Evolutionary conservation across 768 basidiomycete species (phyloP), one percentile per base, ranked within the genome.

Genomic region (Termitomyces titanicus): DNA sequence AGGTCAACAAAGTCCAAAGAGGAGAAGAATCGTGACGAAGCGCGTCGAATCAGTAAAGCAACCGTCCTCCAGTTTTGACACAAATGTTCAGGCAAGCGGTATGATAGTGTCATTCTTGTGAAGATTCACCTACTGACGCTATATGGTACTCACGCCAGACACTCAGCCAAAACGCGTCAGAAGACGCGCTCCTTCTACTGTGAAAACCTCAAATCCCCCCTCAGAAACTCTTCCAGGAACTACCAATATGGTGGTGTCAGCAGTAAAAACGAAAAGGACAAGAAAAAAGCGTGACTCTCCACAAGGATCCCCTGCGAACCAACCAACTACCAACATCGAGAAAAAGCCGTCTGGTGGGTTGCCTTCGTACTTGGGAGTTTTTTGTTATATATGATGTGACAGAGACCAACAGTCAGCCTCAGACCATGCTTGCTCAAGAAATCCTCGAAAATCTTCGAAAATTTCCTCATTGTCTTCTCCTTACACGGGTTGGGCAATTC

Each of bases 401-500:
- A 61, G 58, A 63, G 38, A 20, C 27, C 24, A 42, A 15, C 34
- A 43, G 54, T 27, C 66, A 66, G 50, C 70, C 74, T 34, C 69
- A 67, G n/a, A 73, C 68, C 17, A 70, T 78, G 45, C 79, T 96
- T 20, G 88, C 92, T 3, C 76, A 67, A 42, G 86, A 85, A 60
- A 86, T 98, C 31, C 75, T 82, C 58, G 70, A 79, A 24, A 93
- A 97, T 64, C 76, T 89, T 18, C 72, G 75, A 38, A 81, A 74
- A 45, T 97, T 93, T 65, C 89, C 95, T 20, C 89, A 94, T 62
- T 95, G 94, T 65, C 78, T 97, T 27, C 76, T 98, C 24, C 79
- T 98, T 17, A 98, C 94, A 8, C 83, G 92, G 51, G 94, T 98
- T 11, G 95, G 95, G 13, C 88, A 93, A 63, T 98, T 98, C 69